Evolutionary conservation across 148 eudicot species (phyloP).

Genomic region (Gaultheria prostrata): DNA sequence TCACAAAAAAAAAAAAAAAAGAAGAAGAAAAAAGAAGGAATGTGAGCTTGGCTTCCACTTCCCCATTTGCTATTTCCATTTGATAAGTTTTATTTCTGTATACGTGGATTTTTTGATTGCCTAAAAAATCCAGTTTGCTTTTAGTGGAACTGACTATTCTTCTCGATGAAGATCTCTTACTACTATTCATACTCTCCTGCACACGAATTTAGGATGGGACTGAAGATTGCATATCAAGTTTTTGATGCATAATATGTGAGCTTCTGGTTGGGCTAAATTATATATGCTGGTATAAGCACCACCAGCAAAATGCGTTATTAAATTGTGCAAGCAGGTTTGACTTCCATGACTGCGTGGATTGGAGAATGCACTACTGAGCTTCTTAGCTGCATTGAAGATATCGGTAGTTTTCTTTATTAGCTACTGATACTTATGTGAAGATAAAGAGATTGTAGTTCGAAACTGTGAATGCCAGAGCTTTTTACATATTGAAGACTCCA

Average conservation of each 20-base stretch:
- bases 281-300: conserved; percentile 86
- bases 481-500: conserved; percentile 15
- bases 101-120: neutral
- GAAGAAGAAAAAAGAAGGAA: too few relatives aligned
- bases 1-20: too few relatives aligned
- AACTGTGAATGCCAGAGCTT: conserved; percentile 31
- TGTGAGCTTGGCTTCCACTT: neutral
- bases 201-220: neutral
- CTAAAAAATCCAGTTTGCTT: neutral
- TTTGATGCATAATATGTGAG: conserved; percentile 44
- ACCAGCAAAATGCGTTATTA: conserved; percentile 84
- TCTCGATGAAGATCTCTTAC: neutral
- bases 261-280: conserved; percentile 80
- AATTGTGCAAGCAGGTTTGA: conserved; percentile 93
- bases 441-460: conserved; percentile 22
- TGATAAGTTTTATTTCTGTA: neutral
- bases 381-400: conserved; percentile 29
- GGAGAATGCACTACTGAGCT: conserved; percentile 66
- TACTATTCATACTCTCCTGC: neutral
- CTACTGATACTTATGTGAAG: conserved; percentile 19
- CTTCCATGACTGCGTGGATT: conserved; percentile 78
- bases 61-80: neutral
- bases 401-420: conserved; percentile 20
- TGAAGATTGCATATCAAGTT: neutral
- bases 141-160: neutral